phyloP scores from a whole-genome alignment of 345 rosid species.

The Kandelia obovata region DNA sequence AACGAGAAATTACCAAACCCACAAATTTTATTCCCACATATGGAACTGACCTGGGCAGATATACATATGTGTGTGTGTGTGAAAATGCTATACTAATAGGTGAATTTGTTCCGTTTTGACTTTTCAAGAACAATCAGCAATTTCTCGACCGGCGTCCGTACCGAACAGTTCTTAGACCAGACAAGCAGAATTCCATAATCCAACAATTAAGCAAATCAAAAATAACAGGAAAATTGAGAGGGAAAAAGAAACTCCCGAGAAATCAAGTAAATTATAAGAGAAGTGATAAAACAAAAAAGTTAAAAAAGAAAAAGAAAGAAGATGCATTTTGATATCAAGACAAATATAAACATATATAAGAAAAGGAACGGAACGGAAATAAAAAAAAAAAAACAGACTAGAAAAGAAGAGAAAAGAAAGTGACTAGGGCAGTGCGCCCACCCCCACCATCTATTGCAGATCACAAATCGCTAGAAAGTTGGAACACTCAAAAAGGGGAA shows the following conservation, averaged over 20 bases:
- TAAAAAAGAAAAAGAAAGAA: neutral
- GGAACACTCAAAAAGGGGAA: neutral
- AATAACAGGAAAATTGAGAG: no score
- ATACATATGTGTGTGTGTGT: no score
- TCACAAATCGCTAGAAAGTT: constrained; percentile 1
- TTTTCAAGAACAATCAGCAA: no score
- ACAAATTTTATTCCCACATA: no score
- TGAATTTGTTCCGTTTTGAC: no score
- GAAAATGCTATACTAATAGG: no score
- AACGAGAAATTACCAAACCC: no score
- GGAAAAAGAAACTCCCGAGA: neutral
- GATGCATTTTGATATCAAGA: neutral
- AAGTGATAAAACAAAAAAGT: neutral
- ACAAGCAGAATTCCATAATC: neutral
- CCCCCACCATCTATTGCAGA: constrained; percentile 26
- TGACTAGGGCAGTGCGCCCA: constrained; percentile 1
- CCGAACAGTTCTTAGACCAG: no score
- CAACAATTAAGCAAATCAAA: neutral
- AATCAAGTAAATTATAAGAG: neutral
- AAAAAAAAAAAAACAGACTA: no score
- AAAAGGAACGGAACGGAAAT: neutral
- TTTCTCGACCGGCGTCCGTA: no score
- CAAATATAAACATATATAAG: neutral
- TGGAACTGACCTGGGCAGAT: no score
- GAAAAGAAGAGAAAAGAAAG: no score